Evolutionary conservation across 306 rosid genomes (phyloP), one percentile per base, ranked within the genome.

Genomic region (Corylus avellana): DNA sequence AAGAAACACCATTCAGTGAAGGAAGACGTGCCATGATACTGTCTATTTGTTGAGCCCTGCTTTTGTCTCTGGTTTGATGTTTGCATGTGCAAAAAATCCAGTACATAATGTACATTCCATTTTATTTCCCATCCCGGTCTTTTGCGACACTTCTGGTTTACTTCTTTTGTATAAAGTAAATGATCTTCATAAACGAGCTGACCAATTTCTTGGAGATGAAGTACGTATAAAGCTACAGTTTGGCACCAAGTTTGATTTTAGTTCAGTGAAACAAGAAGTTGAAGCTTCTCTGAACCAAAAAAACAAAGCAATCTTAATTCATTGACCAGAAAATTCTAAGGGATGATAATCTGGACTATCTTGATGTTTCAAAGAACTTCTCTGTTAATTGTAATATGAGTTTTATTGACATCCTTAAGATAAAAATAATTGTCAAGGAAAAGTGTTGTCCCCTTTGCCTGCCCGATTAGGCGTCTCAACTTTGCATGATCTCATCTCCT

Each of bases 41-140:
- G 42, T 80, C 42, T 75, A 1, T 74, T 80, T 56, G 54, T 14
- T 79, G 50, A 79, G 74, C 83, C 83, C 69, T 42, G 47, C 50
- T 37, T 73, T 74, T 48, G 78, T 73, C 74, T 73, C 37, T 73
- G 69, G 70, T 80, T 80, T 64, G 49, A 80, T 75, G 79, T 79
- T 67, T 75, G 64, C 63, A 54, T 3, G 0, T 50, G 70, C 55
- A 1, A 58, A 58, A 58, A 75, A 42, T 42, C 54, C 4, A 5
- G 22, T 22, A 22, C 22, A 22, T 22, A 22, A 22, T 22, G 56
- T 57, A n/a, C 18, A 47, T 70, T n/a, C 37, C 17, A 12, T 70
- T 70, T 70, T 44, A 17, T 47, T 70, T 44, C 57, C 56, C n/a
- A 47, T 47, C 27, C 35, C 18, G 3, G n/a, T 47, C 20, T 70